Evolutionary conservation across 2,329 filamentous ascomycete genomes (phyloP).

Genomic region (Neopestalotiopsis clavispora): DNA sequence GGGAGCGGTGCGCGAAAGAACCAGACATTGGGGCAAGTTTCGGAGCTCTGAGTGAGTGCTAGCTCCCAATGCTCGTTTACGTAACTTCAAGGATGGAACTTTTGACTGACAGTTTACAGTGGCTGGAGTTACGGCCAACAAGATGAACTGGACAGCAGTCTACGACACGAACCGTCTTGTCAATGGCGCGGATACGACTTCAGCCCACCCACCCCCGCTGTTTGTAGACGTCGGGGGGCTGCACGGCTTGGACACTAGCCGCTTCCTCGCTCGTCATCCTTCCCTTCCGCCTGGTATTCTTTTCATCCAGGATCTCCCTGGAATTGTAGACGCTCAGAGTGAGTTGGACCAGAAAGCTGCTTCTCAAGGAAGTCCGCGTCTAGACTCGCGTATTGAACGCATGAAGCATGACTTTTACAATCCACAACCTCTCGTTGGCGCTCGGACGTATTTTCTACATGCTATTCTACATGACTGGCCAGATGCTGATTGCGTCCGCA

Average conservation of each 20-base stretch:
- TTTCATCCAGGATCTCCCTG: conserved; percentile 46
- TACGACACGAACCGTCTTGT: conserved; percentile 30
- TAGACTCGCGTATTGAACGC: conserved; percentile 27
- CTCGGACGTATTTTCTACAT: conserved; percentile 38
- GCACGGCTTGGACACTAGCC: conserved; percentile 41
- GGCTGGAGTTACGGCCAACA: conserved; percentile 24
- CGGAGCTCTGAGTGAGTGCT: conserved; percentile 26
- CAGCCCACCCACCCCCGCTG: conserved; percentile 34
- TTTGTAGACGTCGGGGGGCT: conserved; percentile 46
- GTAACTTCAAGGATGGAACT: no score
- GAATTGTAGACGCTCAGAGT: conserved; percentile 22
- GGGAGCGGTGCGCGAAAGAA: conserved; percentile 25
- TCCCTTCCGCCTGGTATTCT: conserved; percentile 37
- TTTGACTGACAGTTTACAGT: conserved; percentile 11
- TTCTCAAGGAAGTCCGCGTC: background rate
- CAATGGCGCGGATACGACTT: conserved; percentile 27
- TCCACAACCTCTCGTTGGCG: conserved; percentile 29
- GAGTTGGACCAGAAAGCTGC: conserved; percentile 1
- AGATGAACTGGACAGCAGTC: conserved; percentile 30
- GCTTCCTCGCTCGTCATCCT: conserved; percentile 36
- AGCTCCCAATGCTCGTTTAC: no score
- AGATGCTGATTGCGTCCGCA: conserved; percentile 34
- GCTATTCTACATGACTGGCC: conserved; percentile 46
- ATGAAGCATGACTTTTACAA: conserved; percentile 39
- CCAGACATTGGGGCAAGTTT: conserved; percentile 26